Evolutionary conservation across 768 basidiomycete genomes (phyloP).

Genomic region (Lactarius akahatsu): DNA sequence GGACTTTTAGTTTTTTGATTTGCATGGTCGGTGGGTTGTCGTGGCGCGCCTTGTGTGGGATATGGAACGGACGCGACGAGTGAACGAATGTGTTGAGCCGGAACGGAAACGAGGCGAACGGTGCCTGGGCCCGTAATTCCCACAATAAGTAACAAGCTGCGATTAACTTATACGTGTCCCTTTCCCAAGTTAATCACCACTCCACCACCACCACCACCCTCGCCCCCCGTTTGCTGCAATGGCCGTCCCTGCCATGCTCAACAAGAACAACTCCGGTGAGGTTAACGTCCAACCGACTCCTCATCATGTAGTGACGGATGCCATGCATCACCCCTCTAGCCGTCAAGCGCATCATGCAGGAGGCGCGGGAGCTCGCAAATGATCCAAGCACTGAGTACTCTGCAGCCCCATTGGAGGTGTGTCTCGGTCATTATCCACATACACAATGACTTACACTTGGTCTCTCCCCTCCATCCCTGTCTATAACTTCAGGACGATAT

Average conservation of each 20-base stretch:
- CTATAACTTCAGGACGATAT: constrained; percentile 66
- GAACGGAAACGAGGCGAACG: not conserved
- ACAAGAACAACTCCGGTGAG: constrained; percentile 87
- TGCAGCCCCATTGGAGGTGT: constrained; percentile 76
- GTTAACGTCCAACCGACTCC: not conserved
- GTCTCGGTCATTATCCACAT: constrained; percentile 22
- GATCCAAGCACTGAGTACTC: constrained; percentile 86
- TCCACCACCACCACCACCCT: not conserved
- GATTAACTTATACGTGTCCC: not conserved
- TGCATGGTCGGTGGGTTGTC: constrained; percentile 38
- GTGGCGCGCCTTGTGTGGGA: not conserved
- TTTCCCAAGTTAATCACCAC: not conserved
- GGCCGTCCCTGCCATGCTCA: constrained; percentile 46
- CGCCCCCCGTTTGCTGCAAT: constrained; percentile 19
- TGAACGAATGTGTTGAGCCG: not conserved
- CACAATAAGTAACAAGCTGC: no score
- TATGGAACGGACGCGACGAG: not conserved
- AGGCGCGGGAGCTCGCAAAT: constrained; percentile 82
- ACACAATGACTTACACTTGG: not conserved
- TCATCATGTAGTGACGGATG: not conserved
- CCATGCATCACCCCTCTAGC: constrained; percentile 43
- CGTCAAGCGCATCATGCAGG: constrained; percentile 96
- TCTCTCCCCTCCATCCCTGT: not conserved
- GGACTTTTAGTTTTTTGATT: constrained; percentile 78
- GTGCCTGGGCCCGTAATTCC: not conserved